Evolutionary conservation across 345 rosid species (phyloP).

Genomic region (Atalantia buxifolia): DNA sequence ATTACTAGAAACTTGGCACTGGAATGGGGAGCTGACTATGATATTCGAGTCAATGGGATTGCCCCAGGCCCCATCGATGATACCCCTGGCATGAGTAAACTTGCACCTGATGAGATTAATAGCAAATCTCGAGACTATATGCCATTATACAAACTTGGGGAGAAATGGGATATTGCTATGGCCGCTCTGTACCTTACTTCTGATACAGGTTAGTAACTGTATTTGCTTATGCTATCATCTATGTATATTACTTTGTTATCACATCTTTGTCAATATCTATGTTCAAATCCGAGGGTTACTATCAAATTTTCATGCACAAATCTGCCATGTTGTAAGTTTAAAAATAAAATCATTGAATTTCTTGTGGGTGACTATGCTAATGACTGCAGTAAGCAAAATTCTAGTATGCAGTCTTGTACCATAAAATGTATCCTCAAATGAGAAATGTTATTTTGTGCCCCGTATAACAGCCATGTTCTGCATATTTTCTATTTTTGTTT

Average conservation of each 20-base stretch:
- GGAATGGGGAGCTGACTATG: constrained; percentile 81
- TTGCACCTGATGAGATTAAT: constrained; percentile 60
- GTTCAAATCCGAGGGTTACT: neutral
- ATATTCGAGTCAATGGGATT: constrained; percentile 61
- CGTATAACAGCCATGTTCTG: no score
- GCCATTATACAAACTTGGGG: constrained; percentile 66
- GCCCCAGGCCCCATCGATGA: constrained; percentile 82
- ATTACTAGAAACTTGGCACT: constrained; percentile 69
- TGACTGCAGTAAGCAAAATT: neutral
- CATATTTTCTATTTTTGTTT: neutral
- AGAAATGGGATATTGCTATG: constrained; percentile 89
- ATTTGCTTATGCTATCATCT: neutral
- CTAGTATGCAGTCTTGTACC: neutral
- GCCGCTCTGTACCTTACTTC: constrained; percentile 71
- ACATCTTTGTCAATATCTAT: neutral
- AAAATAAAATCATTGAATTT: no score
- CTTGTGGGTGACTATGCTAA: neutral
- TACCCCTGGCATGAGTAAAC: constrained; percentile 81
- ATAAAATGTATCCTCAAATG: neutral
- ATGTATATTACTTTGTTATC: neutral
- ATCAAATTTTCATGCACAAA: neutral
- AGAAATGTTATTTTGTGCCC: neutral
- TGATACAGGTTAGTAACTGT: constrained; percentile 53
- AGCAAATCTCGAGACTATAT: constrained; percentile 33
- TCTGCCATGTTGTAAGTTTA: neutral